Percentiles rank a stretch among this genome's conserved stretches.
Conservation (phyloP, 192 early-diverging fungal genomes). For the Coemansia sp. region DNA sequence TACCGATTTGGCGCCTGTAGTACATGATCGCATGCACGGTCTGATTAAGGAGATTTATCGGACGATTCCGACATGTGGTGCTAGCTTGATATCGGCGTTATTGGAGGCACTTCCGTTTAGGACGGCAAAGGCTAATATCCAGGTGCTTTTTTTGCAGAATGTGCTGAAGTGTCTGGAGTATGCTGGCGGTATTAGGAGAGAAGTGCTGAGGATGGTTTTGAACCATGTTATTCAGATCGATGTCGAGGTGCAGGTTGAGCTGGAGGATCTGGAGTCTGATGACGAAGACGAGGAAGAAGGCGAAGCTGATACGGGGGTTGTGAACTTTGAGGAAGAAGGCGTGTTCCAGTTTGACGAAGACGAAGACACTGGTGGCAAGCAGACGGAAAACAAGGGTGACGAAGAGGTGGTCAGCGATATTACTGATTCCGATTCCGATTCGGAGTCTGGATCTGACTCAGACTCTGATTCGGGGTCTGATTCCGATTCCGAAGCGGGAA, state of each 20-base stretch:
- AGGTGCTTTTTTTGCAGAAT: slow-evolving; percentile 64
- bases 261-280: slow-evolving; percentile 76
- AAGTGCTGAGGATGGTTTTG: slow-evolving; percentile 74
- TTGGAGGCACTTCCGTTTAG: slow-evolving; percentile 27
- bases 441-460: slow-evolving; percentile 34
- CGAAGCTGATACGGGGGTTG: slow-evolving; percentile 18
- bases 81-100: slow-evolving; percentile 31
- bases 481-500: slow-evolving; percentile 23
- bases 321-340: slow-evolving; percentile 15
- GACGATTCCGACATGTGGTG: slow-evolving; percentile 39
- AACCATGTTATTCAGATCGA: slow-evolving; percentile 90
- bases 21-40: slow-evolving; percentile 26
- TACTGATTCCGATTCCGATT: slow-evolving; percentile 10
- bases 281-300: slow-evolving; percentile 42
- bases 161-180: slow-evolving; percentile 77
- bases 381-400: slow-evolving; percentile 26
- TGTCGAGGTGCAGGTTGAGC: slow-evolving; percentile 87
- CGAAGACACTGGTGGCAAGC: slow-evolving; percentile 19
- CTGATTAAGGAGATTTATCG: slow-evolving; percentile 35
- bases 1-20: slow-evolving; percentile 12
- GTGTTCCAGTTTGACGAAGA: slow-evolving; percentile 64
- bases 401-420: slow-evolving; percentile 9
- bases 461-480: slow-evolving; percentile 33
- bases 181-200: slow-evolving; percentile 66
- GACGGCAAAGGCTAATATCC: slow-evolving; percentile 22